These are phyloP conservation scores for Nicotiana benthamiana DNA, from an alignment of 257 asterid species.

Conservation along the genomic window DNA sequence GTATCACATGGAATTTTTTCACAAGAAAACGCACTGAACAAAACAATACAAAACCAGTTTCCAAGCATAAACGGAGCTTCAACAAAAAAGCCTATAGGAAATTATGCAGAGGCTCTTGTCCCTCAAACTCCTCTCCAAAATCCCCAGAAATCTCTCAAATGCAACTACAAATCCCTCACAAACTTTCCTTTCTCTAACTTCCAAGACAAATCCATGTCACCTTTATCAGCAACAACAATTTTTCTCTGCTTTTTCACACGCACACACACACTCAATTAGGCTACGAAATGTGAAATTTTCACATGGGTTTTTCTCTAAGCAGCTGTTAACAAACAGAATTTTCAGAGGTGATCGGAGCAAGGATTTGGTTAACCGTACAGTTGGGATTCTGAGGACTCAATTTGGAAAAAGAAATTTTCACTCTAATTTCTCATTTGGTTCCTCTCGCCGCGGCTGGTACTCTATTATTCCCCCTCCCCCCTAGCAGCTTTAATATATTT, in stretches of 20 bases:
- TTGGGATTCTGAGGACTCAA: neutral
- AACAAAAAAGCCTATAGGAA: neutral
- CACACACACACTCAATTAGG: neutral
- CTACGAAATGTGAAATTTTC: neutral
- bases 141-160: constrained; percentile 3
- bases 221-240: neutral
- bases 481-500: neutral
- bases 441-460: constrained; percentile 5
- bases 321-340: neutral
- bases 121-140: constrained; percentile 2
- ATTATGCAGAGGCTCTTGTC: constrained; percentile 9
- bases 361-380: neutral
- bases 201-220: neutral
- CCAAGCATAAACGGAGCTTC: neutral
- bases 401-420: constrained; percentile 2
- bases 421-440: constrained; percentile 5
- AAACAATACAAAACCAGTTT: neutral
- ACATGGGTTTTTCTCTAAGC: neutral
- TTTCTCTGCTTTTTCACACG: neutral
- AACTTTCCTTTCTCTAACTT: neutral
- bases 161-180: neutral
- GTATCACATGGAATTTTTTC: neutral
- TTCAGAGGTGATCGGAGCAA: neutral
- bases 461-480: neutral
- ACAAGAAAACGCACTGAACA: neutral